Evolutionary conservation across 2,329 filamentous ascomycete genomes (phyloP), one percentile per base, ranked within the genome.

Genomic region (Tolypocladium album): DNA sequence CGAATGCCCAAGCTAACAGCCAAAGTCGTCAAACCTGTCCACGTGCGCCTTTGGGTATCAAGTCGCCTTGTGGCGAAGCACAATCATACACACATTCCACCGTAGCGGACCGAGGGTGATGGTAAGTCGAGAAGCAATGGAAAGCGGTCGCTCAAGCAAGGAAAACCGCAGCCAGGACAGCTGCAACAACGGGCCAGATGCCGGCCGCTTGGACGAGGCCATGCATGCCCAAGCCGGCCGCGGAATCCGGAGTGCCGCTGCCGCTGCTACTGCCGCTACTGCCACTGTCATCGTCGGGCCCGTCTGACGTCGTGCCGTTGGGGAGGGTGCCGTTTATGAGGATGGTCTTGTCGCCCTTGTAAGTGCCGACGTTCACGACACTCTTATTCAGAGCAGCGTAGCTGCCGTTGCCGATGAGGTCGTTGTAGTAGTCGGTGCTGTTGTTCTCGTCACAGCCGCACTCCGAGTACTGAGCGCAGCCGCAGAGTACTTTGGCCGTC

Each of bases 281-380:
- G 7, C 40, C 40, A 22, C 20, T n/a, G 56, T 73, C 70, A 9
- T 78, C 70, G 4, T 70, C 61, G 5, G 65, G 61, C 2, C 61
- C 66, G 47, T 67, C 70, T 17, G 62, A 78, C 0, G 83, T 86
- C 0, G 86, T 88, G 56, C 83, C 84, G 65, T 88, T 88, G 38
- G 86, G 82, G 4, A 93, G 75, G 0, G 87, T 89, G n/a, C 90
- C 90, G 70, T 92, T 91, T 69, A 93, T 75, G 38, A 89, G 76
- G 43, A 94, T 80, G 1, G 83, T 87, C 63, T 79, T 58, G 79
- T 74, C 43, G 55, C 63, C 63, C 40, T 66, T 58, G 62, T 68
- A 70, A 27, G 70, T 61, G 2, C 80, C 82, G 1, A 92, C 81
- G 15, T 77, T 80, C 60, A 90, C 80, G 2, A 90, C 65, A 0